Conservation (phyloP, 192 early-diverging fungal genomes). For the Coemansia erecta region DNA sequence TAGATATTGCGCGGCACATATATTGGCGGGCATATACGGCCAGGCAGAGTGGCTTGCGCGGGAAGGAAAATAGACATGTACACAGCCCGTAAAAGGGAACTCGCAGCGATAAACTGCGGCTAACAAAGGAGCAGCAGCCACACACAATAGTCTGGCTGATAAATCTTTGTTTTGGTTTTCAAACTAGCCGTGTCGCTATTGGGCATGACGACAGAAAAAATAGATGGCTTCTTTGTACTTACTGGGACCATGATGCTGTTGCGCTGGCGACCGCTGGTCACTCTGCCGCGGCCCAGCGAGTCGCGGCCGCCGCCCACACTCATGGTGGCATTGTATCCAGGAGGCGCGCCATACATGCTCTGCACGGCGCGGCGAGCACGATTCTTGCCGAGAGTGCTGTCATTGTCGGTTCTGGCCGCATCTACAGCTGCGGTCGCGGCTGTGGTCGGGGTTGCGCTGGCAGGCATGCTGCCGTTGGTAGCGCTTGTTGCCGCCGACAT, state of each 20-base stretch:
- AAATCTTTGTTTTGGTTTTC: constrained; percentile 4
- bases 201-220: not conserved
- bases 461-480: not conserved
- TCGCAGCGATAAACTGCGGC: not conserved
- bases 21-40: not conserved
- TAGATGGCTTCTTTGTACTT: constrained; percentile 14
- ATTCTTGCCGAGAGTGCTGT: constrained; percentile 9
- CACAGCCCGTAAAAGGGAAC: constrained; percentile 4
- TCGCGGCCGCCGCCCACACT: constrained; percentile 49
- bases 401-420: constrained; percentile 5
- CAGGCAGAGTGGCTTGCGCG: constrained; percentile 1
- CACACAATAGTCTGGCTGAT: not conserved
- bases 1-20: too few relatives aligned
- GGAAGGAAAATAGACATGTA: not conserved
- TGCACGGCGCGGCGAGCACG: constrained; percentile 46
- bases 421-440: constrained; percentile 8
- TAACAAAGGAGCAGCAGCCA: not conserved
- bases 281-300: constrained; percentile 35
- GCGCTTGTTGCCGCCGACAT: not conserved
- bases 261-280: constrained; percentile 52
- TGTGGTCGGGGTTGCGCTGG: constrained; percentile 13
- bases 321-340: constrained; percentile 52
- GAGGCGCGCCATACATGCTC: constrained; percentile 56
- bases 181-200: not conserved
- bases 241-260: constrained; percentile 56